A percentile compares a stretch with the other conserved stretches of the same genome.
These are phyloP conservation scores for Paramecium pentaurelia DNA, from an alignment of 73 alveolate species.

Conservation along the genomic window DNA sequence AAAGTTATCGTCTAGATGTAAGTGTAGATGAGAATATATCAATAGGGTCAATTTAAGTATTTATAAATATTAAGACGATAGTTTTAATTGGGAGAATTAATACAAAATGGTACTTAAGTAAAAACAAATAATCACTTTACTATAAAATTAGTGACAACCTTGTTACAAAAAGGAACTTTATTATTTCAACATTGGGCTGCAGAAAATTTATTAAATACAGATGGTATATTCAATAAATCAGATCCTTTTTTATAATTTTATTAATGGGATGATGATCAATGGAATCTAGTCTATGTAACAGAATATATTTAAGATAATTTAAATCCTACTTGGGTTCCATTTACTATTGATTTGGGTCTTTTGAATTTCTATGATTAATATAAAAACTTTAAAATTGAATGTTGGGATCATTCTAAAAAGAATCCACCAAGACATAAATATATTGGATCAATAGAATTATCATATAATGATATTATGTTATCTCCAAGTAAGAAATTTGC, in stretches of 20 bases:
- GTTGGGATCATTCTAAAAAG: constrained; percentile 55
- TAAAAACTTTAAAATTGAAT: constrained; percentile 51
- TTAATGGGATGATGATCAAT: neutral
- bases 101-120: neutral
- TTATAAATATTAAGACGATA: neutral
- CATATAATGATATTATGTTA: neutral
- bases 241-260: constrained; percentile 60
- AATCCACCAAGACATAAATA: constrained; percentile 33
- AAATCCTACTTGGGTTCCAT: constrained; percentile 58
- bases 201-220: constrained; percentile 40
- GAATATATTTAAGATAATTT: constrained; percentile 50
- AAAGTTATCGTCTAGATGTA: neutral
- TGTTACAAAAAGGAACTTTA: neutral
- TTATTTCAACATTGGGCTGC: constrained; percentile 44
- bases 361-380: neutral
- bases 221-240: constrained; percentile 49
- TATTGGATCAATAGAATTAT: constrained; percentile 41
- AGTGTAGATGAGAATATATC: neutral
- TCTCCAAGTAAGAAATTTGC: neutral
- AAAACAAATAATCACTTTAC: neutral
- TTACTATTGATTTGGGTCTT: neutral
- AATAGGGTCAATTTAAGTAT: neutral
- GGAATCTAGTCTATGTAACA: constrained; percentile 17
- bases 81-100: neutral
- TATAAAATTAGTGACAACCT: neutral